Evolutionary conservation across 2,329 filamentous ascomycete species (phyloP).

Genomic region (Epichloe sp.): DNA sequence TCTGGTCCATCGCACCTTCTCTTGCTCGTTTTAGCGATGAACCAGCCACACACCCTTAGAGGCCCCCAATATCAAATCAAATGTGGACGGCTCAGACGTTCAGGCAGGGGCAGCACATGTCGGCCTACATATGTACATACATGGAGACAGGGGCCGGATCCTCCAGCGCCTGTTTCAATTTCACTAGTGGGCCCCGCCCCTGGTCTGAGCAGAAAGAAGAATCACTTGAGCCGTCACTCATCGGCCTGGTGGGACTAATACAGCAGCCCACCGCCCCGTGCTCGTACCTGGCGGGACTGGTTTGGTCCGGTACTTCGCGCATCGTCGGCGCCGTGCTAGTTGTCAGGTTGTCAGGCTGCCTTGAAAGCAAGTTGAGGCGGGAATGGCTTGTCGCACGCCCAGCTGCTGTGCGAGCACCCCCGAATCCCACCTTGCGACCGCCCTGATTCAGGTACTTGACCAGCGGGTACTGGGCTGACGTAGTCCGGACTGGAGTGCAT

Average conservation of each 20-base stretch:
- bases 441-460: slow-evolving; percentile 7
- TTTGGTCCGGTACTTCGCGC: neutral
- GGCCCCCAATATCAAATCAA: neutral
- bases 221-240: neutral
- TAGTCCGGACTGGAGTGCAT: neutral
- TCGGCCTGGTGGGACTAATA: neutral
- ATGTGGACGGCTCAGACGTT: neutral
- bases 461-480: slow-evolving; percentile 5
- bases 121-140: neutral
- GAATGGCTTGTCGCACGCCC: slow-evolving; percentile 4
- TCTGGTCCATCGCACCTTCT: no score
- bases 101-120: slow-evolving; percentile 6
- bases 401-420: neutral
- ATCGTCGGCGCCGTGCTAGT: neutral
- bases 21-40: neutral
- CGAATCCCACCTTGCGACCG: neutral
- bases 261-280: no score
- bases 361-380: neutral
- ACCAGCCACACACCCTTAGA: neutral
- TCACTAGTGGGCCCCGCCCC: slow-evolving; percentile 8
- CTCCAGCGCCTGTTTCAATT: slow-evolving; percentile 12
- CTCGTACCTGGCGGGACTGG: neutral
- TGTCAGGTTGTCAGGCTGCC: no score
- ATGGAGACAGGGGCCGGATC: neutral
- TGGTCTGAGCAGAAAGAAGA: slow-evolving; percentile 5